Evolutionary conservation across 176 grass and related monocot genomes (phyloP), one percentile per base, ranked within the genome.

Genomic region (Cenchrus fungigraminus): DNA sequence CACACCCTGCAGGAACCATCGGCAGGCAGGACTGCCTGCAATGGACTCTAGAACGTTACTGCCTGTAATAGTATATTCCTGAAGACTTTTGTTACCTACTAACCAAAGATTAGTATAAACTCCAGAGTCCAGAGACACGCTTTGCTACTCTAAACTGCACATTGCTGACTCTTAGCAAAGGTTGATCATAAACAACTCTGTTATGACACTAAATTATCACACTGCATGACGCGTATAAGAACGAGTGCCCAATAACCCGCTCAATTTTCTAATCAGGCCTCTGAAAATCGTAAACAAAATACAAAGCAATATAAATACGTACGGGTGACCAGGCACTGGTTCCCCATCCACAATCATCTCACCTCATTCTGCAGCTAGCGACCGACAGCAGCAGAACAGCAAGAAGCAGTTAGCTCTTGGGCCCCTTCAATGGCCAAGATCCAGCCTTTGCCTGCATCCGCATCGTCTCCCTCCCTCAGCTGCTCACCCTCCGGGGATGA

Each of bases 141-240:
- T 16, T 50, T 10, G 54, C 6, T 56, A 56, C 54, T 16, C 2
- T 31, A 73, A 12, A 14, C n/a, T 73, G 25, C 47, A 2, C 44
- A 65, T 20, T 19, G 76, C 82, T 67, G 73, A 77, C 50, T 66
- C n/a, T 28, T 31, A 57, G 4, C 62, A 42, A 17, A 51, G 68
- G 25, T 69, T 12, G 34, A 83, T 45, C 57, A 65, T 88, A 88
- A 88, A 56, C 11, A 78, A 88, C 10, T 20, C 19, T 42, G 13
- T 6, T 55, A 7, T 8, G 1, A 8, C 45, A 83, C 32, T 83
- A 78, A 55, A 65, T 0, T 61, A 82, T 85, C 63, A 71, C 63
- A 71, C 28, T 55, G n/a, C 8, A 19, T 86, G 78, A 82, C 74
- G 57, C 57, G 28, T 81, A 86, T 61, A 55, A 46, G 45, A 46